Evolutionary conservation across 495 filamentous ascomycete genomes (phyloP), one percentile per base, ranked within the genome.

Genomic region (Penicillium bialowiezense): DNA sequence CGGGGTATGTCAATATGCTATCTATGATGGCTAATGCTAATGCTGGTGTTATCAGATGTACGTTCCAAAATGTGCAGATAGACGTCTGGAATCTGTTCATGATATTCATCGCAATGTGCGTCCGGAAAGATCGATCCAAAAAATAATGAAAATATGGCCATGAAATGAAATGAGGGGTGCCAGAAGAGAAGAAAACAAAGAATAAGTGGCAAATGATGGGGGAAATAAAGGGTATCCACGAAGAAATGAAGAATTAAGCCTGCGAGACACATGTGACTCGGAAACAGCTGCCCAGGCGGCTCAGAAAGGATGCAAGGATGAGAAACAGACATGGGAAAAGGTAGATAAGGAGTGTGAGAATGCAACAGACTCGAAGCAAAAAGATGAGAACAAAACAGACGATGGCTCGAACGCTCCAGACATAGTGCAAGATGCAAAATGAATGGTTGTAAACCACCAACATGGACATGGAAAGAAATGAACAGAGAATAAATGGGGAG

Each of bases 281-380:
- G 51, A 51, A 55, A 56, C 20, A 59, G 58, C 62, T 64, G 53
- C 60, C 60, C 60, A 54, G 60, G 60, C 60, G 54, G 60, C 58
- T 61, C 38, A 23, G 39, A 41, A 36, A 41, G 39, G 32, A 44
- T 35, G 10, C 28, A 44, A 48, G 39, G 33, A 51, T 32, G 50
- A 49, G 41, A 24, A 50, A 23, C 18, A 49, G 51, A 55, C 33
- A 51, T 37, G 47, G 51, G 39, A 40, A 19, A 47, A 28, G 18
- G 40, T 24, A 18, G 31, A 33, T 41, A 37, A 37, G 36, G 51
- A 54, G 41, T 41, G 41, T 12, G 48, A 47, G 26, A 32, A 56
- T 45, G 37, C 20, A 50, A 41, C 48, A 47, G 18, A 43, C 15
- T 1, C 13, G 13, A 53, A 51, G 40, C 46, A 23, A 28, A 28